Evolutionary conservation across 2,329 filamentous ascomycete genomes (phyloP).

Genomic region (Coniochaeta sp.): DNA sequence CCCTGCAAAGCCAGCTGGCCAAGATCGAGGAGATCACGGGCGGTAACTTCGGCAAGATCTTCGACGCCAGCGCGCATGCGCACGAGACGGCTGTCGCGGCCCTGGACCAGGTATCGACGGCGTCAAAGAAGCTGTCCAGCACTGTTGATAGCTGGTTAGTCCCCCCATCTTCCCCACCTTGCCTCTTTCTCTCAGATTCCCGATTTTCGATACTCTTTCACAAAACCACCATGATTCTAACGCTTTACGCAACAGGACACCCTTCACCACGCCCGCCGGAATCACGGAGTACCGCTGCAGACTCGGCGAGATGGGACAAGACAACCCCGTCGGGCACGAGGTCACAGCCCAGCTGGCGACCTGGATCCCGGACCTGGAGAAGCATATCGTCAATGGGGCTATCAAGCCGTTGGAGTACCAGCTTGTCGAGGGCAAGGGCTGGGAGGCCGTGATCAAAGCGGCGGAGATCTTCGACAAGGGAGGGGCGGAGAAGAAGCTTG

Average conservation of each 20-base stretch:
- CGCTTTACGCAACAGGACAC: conserved; percentile 10
- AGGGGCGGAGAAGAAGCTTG: conserved; percentile 17
- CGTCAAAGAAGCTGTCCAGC: conserved; percentile 19
- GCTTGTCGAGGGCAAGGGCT: conserved; percentile 14
- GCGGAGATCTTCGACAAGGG: conserved; percentile 14
- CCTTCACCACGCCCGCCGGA: conserved; percentile 12
- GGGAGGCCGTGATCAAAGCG: conserved; percentile 15
- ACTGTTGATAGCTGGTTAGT: conserved; percentile 25
- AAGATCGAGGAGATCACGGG: conserved; percentile 21
- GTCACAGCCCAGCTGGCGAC: conserved; percentile 9
- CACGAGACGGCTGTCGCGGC: conserved; percentile 21
- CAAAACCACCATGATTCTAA: not conserved
- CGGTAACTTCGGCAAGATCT: conserved; percentile 23
- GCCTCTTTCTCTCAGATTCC: not conserved
- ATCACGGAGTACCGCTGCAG: conserved; percentile 17
- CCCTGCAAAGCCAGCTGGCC: conserved; percentile 20
- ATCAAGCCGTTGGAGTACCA: conserved; percentile 16
- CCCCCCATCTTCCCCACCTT: not conserved
- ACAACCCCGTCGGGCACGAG: conserved; percentile 8
- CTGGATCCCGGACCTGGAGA: conserved; percentile 14
- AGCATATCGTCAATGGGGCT: conserved; percentile 13
- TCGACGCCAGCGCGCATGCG: conserved; percentile 22
- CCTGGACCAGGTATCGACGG: conserved; percentile 16
- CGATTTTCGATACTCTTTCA: not conserved
- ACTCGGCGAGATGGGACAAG: conserved; percentile 16